These are phyloP conservation scores for Raddia distichophylla DNA, from an alignment of 176 grass and related monocot species.

Conservation along the genomic window DNA sequence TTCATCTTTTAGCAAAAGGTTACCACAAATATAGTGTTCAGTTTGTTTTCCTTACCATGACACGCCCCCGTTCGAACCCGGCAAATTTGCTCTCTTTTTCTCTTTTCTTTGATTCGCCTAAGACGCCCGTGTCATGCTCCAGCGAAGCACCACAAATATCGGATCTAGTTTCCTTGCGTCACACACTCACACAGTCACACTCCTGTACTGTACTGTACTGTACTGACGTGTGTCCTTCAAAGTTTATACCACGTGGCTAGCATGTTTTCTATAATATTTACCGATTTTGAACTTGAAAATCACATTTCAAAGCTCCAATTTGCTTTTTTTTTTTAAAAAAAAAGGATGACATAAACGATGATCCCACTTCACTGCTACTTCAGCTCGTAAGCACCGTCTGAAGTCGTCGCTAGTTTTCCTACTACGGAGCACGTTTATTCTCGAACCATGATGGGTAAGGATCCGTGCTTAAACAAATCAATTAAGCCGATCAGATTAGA, in stretches of 20 bases:
- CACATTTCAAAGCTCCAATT: background rate
- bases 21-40: background rate
- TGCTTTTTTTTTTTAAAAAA: background rate
- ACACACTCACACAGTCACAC: background rate
- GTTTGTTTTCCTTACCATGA: background rate
- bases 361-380: background rate
- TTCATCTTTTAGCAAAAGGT: background rate
- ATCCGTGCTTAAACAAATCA: background rate
- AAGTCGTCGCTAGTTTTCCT: background rate
- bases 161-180: background rate
- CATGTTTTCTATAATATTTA: background rate
- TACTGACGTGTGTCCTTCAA: background rate
- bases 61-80: background rate
- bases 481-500: background rate
- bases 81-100: background rate
- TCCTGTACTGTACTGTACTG: background rate
- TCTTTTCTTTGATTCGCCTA: background rate
- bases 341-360: background rate
- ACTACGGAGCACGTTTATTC: background rate
- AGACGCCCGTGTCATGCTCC: background rate
- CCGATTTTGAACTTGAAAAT: background rate
- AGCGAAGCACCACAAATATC: background rate
- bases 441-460: background rate
- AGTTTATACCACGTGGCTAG: background rate
- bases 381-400: background rate